A percentile compares a stretch with the other conserved stretches of the same genome.
Evolutionary conservation across 1,139 yeast species (phyloP).

Genomic region (Blastobotrys elegans): DNA sequence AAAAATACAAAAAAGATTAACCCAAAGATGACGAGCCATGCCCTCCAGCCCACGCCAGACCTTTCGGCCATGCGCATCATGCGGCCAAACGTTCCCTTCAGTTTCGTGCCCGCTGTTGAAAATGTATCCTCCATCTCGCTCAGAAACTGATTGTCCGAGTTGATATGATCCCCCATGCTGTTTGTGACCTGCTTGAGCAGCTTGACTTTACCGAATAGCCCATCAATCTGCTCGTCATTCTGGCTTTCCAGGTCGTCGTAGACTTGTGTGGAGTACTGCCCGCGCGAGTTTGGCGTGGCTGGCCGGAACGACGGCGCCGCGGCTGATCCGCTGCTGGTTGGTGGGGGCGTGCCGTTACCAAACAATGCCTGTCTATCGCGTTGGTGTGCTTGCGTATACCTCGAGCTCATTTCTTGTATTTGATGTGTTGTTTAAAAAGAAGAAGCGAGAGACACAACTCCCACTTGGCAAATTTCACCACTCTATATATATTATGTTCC

Average conservation of each 20-base stretch:
- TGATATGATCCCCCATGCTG: conserved; percentile 80
- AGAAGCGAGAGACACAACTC: neutral
- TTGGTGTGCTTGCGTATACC: conserved; percentile 31
- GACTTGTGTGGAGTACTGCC: conserved; percentile 43
- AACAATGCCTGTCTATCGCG: conserved; percentile 37
- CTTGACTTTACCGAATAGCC: conserved; percentile 65
- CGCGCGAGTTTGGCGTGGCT: conserved; percentile 44
- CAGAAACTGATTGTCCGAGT: conserved; percentile 61
- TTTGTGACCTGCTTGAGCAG: conserved; percentile 65
- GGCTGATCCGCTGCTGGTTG: conserved; percentile 5
- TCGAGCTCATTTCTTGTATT: conserved; percentile 17
- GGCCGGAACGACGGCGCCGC: conserved; percentile 46
- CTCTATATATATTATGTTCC: neutral
- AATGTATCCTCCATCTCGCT: conserved; percentile 50
- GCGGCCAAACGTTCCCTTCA: conserved; percentile 62
- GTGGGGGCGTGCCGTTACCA: conserved; percentile 25
- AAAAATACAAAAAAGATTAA: conserved; percentile 64
- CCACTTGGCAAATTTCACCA: neutral
- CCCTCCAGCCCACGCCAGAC: conserved; percentile 74
- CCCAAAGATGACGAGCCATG: conserved; percentile 67
- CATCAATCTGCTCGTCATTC: conserved; percentile 68
- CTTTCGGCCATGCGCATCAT: conserved; percentile 80
- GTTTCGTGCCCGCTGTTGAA: conserved; percentile 42
- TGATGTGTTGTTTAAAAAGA: neutral
- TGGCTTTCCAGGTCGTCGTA: conserved; percentile 75